Conservation (phyloP, 805 yeast species). For the Saturnispora bothae region DNA sequence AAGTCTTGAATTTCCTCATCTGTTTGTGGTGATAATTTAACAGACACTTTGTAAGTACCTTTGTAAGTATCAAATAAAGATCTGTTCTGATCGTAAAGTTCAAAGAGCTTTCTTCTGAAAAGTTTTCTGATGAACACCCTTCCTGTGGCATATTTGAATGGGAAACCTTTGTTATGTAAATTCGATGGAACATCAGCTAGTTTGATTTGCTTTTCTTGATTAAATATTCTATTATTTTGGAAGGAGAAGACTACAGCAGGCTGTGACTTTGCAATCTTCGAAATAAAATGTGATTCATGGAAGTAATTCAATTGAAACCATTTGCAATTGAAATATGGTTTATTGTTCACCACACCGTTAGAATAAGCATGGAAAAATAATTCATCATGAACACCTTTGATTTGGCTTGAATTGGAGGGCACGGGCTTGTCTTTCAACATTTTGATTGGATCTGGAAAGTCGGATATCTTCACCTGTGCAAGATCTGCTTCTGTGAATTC, state of each 20-base stretch:
- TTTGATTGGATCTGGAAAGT: slow-evolving; percentile 12
- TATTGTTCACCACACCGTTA: slow-evolving; percentile 7
- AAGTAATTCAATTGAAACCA: slow-evolving; percentile 18
- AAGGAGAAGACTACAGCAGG: slow-evolving; percentile 25
- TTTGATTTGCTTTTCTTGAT: slow-evolving; percentile 9
- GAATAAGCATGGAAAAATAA: slow-evolving; percentile 12
- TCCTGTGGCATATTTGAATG: slow-evolving; percentile 20
- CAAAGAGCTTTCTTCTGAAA: slow-evolving; percentile 14
- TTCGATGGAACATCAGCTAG: slow-evolving; percentile 2
- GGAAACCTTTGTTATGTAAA: slow-evolving; percentile 11
- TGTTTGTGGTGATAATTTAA: slow-evolving; percentile 11
- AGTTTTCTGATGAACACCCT: slow-evolving; percentile 18
- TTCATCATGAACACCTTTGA: slow-evolving; percentile 20
- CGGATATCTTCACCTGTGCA: slow-evolving; percentile 8
- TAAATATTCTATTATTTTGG: slow-evolving; percentile 30
- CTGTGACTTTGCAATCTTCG: slow-evolving; percentile 23
- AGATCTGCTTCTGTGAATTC: slow-evolving; percentile 12
- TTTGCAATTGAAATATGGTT: slow-evolving; percentile 14
- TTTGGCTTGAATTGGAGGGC: slow-evolving; percentile 10
- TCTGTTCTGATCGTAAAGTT: slow-evolving; percentile 10
- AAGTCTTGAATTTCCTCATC: slow-evolving; percentile 13
- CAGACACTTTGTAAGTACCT: slow-evolving; percentile 20
- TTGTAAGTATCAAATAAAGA: slow-evolving; percentile 10
- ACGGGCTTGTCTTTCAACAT: neutral
- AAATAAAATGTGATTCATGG: slow-evolving; percentile 17